Base-by-base conservation (phyloP, 2,329 filamentous ascomycete species). In the Fusarium avenaceum region DNA sequence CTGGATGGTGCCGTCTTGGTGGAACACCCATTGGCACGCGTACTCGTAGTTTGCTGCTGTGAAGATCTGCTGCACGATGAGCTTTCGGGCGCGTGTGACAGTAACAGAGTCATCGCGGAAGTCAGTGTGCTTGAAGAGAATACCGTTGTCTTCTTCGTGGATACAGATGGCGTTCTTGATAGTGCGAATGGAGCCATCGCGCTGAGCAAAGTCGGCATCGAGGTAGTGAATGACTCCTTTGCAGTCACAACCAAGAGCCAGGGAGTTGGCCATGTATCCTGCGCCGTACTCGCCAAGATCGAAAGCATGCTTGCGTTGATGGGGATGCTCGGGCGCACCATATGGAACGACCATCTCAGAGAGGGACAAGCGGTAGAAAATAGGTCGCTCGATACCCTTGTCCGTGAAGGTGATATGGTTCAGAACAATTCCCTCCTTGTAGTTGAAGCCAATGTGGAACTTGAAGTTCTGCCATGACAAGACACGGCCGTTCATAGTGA, bases 31-130 rank as follows among this genome's bases (percentile, higher is more conserved):
- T 82, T 84, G 83, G 28, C 85, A 79, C 3, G 83, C 83, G 80
- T 97, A 97, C 78, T 97, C 94, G 80, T 97, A 97, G 83, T 97
- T 97, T 26, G 94, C 94, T 0, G 94, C 94, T 0, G 94, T 97
- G 81, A 97, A 97, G 76, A 97, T 91, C 72, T 97, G 94, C 69
- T 93, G 94, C 70, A 97, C 86, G 75, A 97, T 86, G 59, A 97
- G 87, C 77, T 96, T 96, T 54, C 93, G 89, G 3, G 90, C 93
- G 26, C 94, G 90, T 0, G 94, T 97, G 6, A 97, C 92, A 11
- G 96, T 93, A 55, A 90, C 88, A 0, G 92, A 95, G 43, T 96
- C 91, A 75, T 97, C 94, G 38, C 94, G 88, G 86, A 97, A 97
- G 80, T 97, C 94, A 17, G 89, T 94, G 81, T 96, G 93, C 82